Base-by-base conservation (phyloP, 768 basidiomycete genomes). In the Suillus plorans region DNA sequence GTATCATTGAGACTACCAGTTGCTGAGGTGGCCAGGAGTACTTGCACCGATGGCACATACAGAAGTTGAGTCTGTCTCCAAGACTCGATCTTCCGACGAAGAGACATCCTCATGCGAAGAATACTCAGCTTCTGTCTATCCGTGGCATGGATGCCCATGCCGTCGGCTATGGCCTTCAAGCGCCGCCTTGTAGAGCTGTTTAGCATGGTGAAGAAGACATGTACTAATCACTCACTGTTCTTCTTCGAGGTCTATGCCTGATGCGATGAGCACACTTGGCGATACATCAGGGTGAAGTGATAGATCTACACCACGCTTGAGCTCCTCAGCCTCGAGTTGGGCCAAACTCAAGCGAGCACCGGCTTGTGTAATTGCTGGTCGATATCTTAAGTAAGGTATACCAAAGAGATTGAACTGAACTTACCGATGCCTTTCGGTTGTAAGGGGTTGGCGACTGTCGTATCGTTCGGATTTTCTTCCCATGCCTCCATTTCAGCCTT, bases 261-360 rank as follows among this genome's bases (percentile, higher is more conserved):
- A 62, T 9, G 62, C 44, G 8, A 70, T 45, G 25, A 67, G 60
- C 36, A 67, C 52, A 3, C 49, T 52, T 55, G 60, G 45, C 10
- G 65, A 62, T 36, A 64, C 63, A 25, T 69, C 68, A 8, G 61
- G 42, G 39, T 59, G 60, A 28, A 66, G 53, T 1, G 61, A 63
- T 9, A 53, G 0, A 2, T 53, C 45, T 18, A 49, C 3, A 45
- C 60, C 13, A 42, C 12, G 37, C 18, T 61, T 31, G 3, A 72
- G 31, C 1, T 69, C 68, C 4, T 45, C 41, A 0, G 66, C 60
- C 44, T 77, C 75, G 39, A 73, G 71, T 28, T 68, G 63, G 0
- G 70, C 72, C 5, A 78, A 64, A 36, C 66, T 64, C 8, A 67
- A 64, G 14, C 73, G 63, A 31, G 72, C 65, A 22, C 61, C 55